Conservation (phyloP, 129 eudicot species). For the Ambrosia trifida region DNA sequence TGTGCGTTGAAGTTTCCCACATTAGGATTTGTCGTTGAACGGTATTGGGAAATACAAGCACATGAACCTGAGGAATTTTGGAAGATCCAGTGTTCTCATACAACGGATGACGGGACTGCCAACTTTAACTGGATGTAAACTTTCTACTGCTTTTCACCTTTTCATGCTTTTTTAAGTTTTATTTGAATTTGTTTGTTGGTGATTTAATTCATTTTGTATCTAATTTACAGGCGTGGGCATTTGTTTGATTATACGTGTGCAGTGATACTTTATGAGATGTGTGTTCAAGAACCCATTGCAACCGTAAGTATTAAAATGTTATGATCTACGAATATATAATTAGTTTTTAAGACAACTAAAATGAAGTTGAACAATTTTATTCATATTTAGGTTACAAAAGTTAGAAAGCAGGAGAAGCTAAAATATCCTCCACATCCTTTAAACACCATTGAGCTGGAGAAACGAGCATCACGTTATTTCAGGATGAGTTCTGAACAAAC, state of each 20-base stretch:
- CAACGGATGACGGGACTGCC: slow-evolving; percentile 71
- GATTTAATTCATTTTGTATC: slow-evolving; percentile 15
- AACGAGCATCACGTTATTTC: slow-evolving; percentile 94
- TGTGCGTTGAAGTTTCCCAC: slow-evolving; percentile 76
- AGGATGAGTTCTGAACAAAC: slow-evolving; percentile 86
- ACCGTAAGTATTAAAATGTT: slow-evolving; percentile 58
- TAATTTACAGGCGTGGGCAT: slow-evolving; percentile 81
- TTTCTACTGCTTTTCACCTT: slow-evolving; percentile 9
- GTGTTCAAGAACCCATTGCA: slow-evolving; percentile 82
- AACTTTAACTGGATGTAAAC: slow-evolving; percentile 82
- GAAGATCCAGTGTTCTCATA: slow-evolving; percentile 88
- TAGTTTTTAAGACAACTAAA: neutral
- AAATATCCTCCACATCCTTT: slow-evolving; percentile 92
- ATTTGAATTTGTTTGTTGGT: slow-evolving; percentile 14
- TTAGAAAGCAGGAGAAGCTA: slow-evolving; percentile 65
- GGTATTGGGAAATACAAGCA: slow-evolving; percentile 94
- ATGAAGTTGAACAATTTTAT: slow-evolving; percentile 2
- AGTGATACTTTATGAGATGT: slow-evolving; percentile 82
- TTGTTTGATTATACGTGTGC: slow-evolving; percentile 93
- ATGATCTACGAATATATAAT: neutral
- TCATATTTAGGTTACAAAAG: slow-evolving; percentile 69
- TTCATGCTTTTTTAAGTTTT: slow-evolving; percentile 4
- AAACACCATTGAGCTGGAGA: slow-evolving; percentile 95
- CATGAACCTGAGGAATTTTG: slow-evolving; percentile 99
- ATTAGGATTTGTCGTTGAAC: slow-evolving; percentile 90